These are phyloP conservation scores for Xylaria polymorpha DNA, from an alignment of 2,329 filamentous ascomycete species.

Conservation along the genomic window DNA sequence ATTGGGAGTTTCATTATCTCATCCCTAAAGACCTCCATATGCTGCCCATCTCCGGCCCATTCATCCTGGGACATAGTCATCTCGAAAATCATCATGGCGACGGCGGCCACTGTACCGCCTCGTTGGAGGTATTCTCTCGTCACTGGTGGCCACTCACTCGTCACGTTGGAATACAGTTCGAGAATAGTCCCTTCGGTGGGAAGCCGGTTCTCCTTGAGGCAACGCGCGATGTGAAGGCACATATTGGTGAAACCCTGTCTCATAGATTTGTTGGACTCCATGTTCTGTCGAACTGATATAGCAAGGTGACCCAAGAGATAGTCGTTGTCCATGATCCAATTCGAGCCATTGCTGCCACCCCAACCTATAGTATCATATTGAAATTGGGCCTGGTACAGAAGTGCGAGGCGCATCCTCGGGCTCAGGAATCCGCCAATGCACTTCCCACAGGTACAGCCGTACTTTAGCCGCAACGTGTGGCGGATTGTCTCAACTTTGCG, in stretches of 20 bases:
- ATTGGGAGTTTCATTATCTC: constrained; percentile 12
- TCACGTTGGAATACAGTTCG: constrained; percentile 27
- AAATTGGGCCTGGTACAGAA: constrained; percentile 47
- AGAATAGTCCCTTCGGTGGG: constrained; percentile 46
- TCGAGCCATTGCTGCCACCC: background rate
- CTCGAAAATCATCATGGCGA: constrained; percentile 46
- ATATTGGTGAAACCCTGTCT: constrained; percentile 51
- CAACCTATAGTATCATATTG: constrained; percentile 36
- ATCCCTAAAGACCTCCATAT: constrained; percentile 8
- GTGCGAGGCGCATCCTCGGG: constrained; percentile 51
- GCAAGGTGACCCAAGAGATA: constrained; percentile 12
- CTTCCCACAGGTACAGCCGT: constrained; percentile 54
- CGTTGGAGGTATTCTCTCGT: constrained; percentile 49
- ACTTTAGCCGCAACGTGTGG: constrained; percentile 47
- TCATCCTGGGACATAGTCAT: constrained; percentile 5
- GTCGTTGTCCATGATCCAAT: constrained; percentile 15
- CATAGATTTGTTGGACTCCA: constrained; percentile 51
- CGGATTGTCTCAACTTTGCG: constrained; percentile 14
- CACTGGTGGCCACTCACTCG: constrained; percentile 47
- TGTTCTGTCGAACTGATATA: constrained; percentile 37
- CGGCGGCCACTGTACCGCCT: constrained; percentile 49
- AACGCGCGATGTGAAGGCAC: constrained; percentile 47
- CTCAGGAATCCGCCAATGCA: constrained; percentile 54
- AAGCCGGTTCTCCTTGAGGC: constrained; percentile 39
- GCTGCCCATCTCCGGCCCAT: constrained; percentile 24